Evolutionary conservation across 495 filamentous ascomycete species (phyloP), one percentile per base, ranked within the genome.

Genomic region (Haplographium delicatum): DNA sequence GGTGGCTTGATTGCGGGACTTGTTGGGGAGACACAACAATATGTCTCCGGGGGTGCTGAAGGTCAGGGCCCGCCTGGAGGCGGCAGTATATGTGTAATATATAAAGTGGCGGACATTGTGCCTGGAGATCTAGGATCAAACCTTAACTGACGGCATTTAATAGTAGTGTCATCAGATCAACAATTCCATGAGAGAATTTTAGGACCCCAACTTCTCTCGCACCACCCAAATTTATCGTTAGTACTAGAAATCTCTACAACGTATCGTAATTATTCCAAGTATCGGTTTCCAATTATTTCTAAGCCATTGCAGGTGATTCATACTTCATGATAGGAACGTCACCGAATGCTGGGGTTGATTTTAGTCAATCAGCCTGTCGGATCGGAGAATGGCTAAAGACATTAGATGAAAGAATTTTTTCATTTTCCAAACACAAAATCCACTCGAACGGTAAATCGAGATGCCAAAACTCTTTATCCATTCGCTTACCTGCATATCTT

Each of bases 1-100:
- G 56, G 56, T 34, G 56, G 56, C 7, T 38, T 62, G 19, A 47
- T 62, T 47, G 53, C 59, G 26, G 59, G 59, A 23, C 47, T 61
- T 27, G 50, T 46, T 24, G 48, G 55, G 1, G 59, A 61, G 42
- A 48, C 59, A n/a, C 59, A 48, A 40, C 33, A 56, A 11, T 61
- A 61, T 43, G 48, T 58, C 5, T 46, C 47, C 10, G 51, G 58
- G 5, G 58, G 58, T 2, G 58, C 53, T 28, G 58, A 60, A 37
- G 58, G 53, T 1, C 58, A 60, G 37, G 59, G 59, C 0, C 55
- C 59, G 5, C 28, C 50, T 1, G 55, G 54, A 15, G 54, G 54
- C 18, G 55, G 54, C 8, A 55, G 51, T 23, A 26, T 61, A 38
- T 58, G 51, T 47, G 30, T 57, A 16, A 26, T 51, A 33, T 59